Evolutionary conservation across 2,329 filamentous ascomycete species (phyloP).

Genomic region (Sordariomycetes sp.): DNA sequence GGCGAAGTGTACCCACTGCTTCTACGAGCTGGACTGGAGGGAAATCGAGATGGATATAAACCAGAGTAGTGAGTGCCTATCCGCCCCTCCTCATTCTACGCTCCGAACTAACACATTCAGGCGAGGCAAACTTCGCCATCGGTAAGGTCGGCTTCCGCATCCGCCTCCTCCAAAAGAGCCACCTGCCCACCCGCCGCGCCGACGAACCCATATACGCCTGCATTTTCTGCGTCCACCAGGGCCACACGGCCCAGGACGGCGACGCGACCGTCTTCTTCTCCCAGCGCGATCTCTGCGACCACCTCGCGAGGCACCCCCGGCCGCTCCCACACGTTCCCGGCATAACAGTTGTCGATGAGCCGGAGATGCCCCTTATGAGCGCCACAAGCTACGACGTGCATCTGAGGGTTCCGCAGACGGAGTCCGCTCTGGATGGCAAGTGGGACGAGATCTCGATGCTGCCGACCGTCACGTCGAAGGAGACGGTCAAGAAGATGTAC

Average conservation of each 20-base stretch:
- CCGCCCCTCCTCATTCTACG: neutral
- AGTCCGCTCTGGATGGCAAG: constrained; percentile 31
- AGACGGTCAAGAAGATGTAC: constrained; percentile 35
- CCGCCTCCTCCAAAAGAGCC: constrained; percentile 45
- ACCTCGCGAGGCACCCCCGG: constrained; percentile 41
- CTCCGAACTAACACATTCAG: constrained; percentile 13
- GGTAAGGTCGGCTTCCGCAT: constrained; percentile 37
- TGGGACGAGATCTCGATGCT: constrained; percentile 25
- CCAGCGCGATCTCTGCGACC: constrained; percentile 39
- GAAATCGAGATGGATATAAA: constrained; percentile 41
- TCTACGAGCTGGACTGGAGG: constrained; percentile 42
- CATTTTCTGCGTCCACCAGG: constrained; percentile 39
- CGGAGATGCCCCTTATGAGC: constrained; percentile 24
- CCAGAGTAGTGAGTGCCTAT: constrained; percentile 27
- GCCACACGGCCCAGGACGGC: constrained; percentile 38
- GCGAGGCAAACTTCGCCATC: constrained; percentile 34
- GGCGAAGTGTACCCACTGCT: constrained; percentile 40
- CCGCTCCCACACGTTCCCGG: constrained; percentile 39
- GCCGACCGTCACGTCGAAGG: constrained; percentile 32
- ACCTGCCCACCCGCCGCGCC: constrained; percentile 34
- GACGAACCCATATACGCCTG: constrained; percentile 45
- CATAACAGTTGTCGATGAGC: constrained; percentile 34
- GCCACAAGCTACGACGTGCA: constrained; percentile 44
- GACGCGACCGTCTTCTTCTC: constrained; percentile 48
- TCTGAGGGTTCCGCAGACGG: constrained; percentile 26